Base-by-base conservation (phyloP, 2,329 filamentous ascomycete genomes). In the Neofusicoccum umdonicola region DNA sequence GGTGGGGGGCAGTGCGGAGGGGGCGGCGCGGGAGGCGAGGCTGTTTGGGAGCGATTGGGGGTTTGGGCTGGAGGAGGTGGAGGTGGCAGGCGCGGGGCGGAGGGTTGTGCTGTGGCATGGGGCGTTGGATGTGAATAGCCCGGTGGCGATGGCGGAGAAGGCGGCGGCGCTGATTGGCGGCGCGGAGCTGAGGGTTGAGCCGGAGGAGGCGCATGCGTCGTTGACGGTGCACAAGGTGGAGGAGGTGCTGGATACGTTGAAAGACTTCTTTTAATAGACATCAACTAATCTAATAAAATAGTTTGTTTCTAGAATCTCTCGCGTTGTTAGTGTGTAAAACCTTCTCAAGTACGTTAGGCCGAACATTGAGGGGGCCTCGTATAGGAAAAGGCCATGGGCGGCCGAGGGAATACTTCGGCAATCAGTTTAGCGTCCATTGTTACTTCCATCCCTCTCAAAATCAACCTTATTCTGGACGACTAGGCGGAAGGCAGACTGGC, bases 71-170 rank as follows among this genome's bases (percentile, higher is more conserved):
- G 65, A 68, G 17, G 69, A 74, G 2, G 50, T 54, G 27, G n/a
- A 11, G 48, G 63, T 77, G 35, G 54, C 66, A 34, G 66, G 70
- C 22, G 70, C 68, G 12, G 67, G 69, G 9, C 62, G 72, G 12
- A 64, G 68, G 2, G 66, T 75, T 42, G 71, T 71, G 3, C 41
- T 77, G 11, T 77, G 75, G 75, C 75, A 77, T 68, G 75, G 74
- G 0, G 66, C 58, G 3, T 67, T 71, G n/a, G 75, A 77, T 63
- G 63, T 68, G 17, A 70, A 73, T 39, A 71, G 68, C 31, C 71
- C 74, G 8, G 66, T 68, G 22, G 52, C 60, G 12, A 72, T 71
- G 72, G 70, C 67, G 3, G 58, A 65, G 34, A 72, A 70, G 57
- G 73, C 74, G 1, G 66, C 68, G 12, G 67, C 69, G 27, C 39